phyloP scores from a whole-genome alignment of 2,329 filamentous ascomycete genomes.

The Ceratocystis harringtonii region DNA sequence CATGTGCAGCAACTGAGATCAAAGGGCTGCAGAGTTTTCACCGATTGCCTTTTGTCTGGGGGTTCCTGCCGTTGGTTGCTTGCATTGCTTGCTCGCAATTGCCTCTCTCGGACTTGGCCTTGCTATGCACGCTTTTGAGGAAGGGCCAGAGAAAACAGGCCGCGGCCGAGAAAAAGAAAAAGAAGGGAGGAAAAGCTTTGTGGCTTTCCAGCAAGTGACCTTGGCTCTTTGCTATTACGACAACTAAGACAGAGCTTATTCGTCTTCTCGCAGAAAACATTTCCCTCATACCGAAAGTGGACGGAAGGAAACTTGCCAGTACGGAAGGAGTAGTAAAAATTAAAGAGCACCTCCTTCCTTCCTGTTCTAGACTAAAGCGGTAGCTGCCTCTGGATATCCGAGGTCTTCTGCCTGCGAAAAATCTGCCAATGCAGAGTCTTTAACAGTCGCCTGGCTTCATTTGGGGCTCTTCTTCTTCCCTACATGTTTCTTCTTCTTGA shows the following conservation, averaged over 20 bases:
- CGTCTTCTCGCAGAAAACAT: not conserved
- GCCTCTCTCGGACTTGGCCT: not conserved
- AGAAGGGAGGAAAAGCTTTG: too few relatives aligned
- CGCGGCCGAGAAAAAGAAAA: not conserved
- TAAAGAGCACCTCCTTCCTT: not conserved
- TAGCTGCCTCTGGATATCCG: not conserved
- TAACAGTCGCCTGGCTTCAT: too few relatives aligned
- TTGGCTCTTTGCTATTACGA: too few relatives aligned
- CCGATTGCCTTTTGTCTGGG: not conserved
- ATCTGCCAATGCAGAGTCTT: not conserved
- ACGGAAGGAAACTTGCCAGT: not conserved
- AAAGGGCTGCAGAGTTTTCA: not conserved
- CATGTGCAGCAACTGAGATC: not conserved
- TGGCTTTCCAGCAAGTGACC: too few relatives aligned
- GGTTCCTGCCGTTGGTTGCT: not conserved
- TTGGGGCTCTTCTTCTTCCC: not conserved
- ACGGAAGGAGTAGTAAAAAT: not conserved
- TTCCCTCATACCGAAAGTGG: constrained; percentile 4
- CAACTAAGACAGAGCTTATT: too few relatives aligned
- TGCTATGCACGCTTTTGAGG: not conserved
- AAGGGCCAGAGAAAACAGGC: not conserved
- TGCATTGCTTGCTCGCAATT: not conserved
- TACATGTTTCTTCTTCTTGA: not conserved
- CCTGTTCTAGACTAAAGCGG: not conserved
- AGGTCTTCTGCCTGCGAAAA: not conserved